Base-by-base conservation (phyloP, 768 basidiomycete genomes). In the Russula griseocarnosa region DNA sequence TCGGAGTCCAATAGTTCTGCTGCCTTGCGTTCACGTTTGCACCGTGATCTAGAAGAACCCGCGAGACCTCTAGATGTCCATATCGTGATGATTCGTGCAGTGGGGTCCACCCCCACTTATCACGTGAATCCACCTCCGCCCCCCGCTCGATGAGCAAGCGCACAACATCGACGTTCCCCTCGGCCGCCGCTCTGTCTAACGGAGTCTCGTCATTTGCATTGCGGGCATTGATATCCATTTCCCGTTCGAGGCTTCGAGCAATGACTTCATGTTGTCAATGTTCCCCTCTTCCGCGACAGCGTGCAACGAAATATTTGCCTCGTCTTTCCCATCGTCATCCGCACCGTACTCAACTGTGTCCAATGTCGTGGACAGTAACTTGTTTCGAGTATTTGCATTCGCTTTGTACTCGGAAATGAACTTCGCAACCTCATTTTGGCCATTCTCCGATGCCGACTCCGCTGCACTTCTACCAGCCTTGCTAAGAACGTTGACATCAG, bases 11-110 rank as follows among this genome's bases (percentile, higher is more conserved):
- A 26, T 26, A 1, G 14, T 62, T 9, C 2, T 14, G 9, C 16
- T 32, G 3, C 38, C 18, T 38, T 7, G 55, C 16, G 7, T 58
- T 32, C n/a, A 58, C 55, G 3, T 30, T 11, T 36, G 63, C 63
- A 7, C 58, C 63, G 2, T 34, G 32, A 13, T 34, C 14, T 30
- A 64, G 16, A 10, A 64, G 44, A 0, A 52, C 9, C 8, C n/a
- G 51, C 44, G 28, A 24, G 42, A 64, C 51, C 11, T 61, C 20
- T 3, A 55, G 2, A 9, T 64, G 32, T 22, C 63, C 63, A 16
- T 20, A 1, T 36, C 58, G 44, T n/a, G 63, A 53, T 8, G 63
- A 34, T 46, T 0, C 1, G 0, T 49, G 58, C 34, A 64, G 24
- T 0, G 58, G 52, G 9, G 63, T 49, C 42, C 54, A 55, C 8